Percentiles rank a stretch among this genome's conserved stretches.
These are phyloP conservation scores for Knoxdaviesia capensis DNA, from an alignment of 2,329 filamentous ascomycete genomes.

Conservation along the genomic window DNA sequence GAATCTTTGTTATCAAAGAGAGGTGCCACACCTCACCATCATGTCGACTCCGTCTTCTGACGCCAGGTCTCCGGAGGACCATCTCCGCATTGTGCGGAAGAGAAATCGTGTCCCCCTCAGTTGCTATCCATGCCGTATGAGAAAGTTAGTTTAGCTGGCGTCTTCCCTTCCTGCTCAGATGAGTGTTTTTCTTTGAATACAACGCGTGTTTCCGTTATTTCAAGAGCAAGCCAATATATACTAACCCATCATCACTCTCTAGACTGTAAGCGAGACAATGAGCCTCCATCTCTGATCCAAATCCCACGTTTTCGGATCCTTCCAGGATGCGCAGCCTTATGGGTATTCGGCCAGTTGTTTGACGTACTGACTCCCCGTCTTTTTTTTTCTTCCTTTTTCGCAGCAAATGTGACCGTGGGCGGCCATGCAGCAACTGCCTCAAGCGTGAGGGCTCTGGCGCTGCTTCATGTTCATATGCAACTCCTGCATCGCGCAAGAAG, in stretches of 20 bases:
- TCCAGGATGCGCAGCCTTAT: no score
- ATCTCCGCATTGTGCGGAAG: slow-evolving; percentile 77
- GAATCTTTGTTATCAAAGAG: no score
- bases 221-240: slow-evolving; percentile 3
- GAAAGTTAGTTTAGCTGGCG: slow-evolving; percentile 44
- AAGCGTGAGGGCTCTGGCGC: slow-evolving; percentile 75
- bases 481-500: slow-evolving; percentile 52
- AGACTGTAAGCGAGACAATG: slow-evolving; percentile 11
- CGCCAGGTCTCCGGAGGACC: slow-evolving; percentile 58
- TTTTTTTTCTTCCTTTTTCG: slow-evolving; percentile 14
- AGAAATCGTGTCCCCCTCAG: slow-evolving; percentile 82
- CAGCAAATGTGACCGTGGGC: slow-evolving; percentile 80
- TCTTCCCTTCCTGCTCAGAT: not conserved
- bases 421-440: slow-evolving; percentile 86
- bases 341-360: no score
- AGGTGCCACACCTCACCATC: no score
- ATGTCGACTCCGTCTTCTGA: no score
- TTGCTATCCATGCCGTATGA: slow-evolving; percentile 74
- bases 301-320: no score
- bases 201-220: no score
- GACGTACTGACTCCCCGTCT: not conserved
- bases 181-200: no score
- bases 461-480: slow-evolving; percentile 67
- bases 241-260: slow-evolving; percentile 12
- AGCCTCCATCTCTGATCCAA: no score